Evolutionary conservation across 1,284 basidiomycete genomes (phyloP).

Genomic region (Leccinum subfulvum): DNA sequence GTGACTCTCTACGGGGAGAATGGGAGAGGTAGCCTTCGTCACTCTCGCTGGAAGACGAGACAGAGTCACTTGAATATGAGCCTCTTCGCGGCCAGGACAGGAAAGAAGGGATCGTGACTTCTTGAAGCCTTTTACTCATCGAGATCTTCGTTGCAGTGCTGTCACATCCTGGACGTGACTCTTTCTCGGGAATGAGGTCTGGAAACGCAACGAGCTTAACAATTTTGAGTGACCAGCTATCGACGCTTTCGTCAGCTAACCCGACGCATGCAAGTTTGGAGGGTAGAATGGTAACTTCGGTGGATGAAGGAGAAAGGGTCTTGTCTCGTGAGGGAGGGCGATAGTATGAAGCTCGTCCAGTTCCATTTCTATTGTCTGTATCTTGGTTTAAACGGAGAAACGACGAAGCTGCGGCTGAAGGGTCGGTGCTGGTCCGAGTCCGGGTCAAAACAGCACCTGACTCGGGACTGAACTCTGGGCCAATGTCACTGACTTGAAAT

Average conservation of each 20-base stretch:
- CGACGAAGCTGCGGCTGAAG: conserved; percentile 32
- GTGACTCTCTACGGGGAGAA: conserved; percentile 41
- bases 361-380: conserved; percentile 9
- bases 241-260: conserved; percentile 59
- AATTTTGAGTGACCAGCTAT: conserved; percentile 71
- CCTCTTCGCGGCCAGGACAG: conserved; percentile 23
- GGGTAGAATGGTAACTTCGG: conserved; percentile 48
- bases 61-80: conserved; percentile 28
- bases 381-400: conserved; percentile 21
- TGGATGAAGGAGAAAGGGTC: conserved; percentile 46
- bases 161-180: conserved; percentile 8
- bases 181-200: conserved; percentile 51
- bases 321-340: conserved; percentile 31
- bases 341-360: conserved; percentile 9
- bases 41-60: conserved; percentile 35
- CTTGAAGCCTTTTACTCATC: conserved; percentile 12
- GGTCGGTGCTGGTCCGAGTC: conserved; percentile 39
- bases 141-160: conserved; percentile 8
- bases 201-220: conserved; percentile 73
- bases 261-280: conserved; percentile 59
- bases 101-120: conserved; percentile 21
- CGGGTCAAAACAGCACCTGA: conserved; percentile 46
- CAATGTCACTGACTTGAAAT: conserved; percentile 38
- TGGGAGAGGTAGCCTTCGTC: conserved; percentile 60
- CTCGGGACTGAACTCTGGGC: conserved; percentile 36